These are phyloP conservation scores for Fusarium lyarnte DNA, from an alignment of 2,329 filamentous ascomycete species.

Conservation along the genomic window DNA sequence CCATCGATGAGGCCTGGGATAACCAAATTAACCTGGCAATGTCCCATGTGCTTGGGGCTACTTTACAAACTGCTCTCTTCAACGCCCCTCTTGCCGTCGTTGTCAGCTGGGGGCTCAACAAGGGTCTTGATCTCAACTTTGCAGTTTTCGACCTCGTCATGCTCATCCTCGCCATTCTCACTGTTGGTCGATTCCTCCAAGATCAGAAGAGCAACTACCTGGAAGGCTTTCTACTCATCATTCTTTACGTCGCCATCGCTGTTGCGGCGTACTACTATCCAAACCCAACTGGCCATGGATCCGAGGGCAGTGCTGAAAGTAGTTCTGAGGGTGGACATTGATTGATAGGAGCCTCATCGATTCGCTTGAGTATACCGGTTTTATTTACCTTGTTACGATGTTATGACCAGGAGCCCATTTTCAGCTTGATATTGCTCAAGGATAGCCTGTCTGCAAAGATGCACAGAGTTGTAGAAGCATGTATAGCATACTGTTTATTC, in stretches of 20 bases:
- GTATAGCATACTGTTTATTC: not conserved
- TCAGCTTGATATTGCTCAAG: not conserved
- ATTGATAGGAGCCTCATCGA: not conserved
- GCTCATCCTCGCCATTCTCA: conserved; percentile 83
- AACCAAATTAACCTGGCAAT: conserved; percentile 87
- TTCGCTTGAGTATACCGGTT: not conserved
- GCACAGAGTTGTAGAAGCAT: not conserved
- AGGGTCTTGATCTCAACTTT: conserved; percentile 82
- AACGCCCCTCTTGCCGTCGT: conserved; percentile 86
- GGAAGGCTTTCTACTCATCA: conserved; percentile 82
- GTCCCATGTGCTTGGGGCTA: conserved; percentile 85
- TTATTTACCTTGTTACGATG: conserved; percentile 2
- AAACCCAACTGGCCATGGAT: conserved; percentile 46
- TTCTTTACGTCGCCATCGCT: conserved; percentile 70
- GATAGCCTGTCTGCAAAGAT: not conserved
- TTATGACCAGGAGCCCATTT: conserved; percentile 9
- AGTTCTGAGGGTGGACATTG: conserved; percentile 23
- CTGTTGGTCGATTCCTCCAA: conserved; percentile 86
- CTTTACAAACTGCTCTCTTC: conserved; percentile 88
- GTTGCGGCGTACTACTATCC: conserved; percentile 68
- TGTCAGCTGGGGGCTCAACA: conserved; percentile 80
- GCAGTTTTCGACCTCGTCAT: conserved; percentile 87
- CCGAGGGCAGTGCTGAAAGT: not conserved
- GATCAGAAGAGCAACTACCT: conserved; percentile 93
- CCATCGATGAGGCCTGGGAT: conserved; percentile 85